These are phyloP conservation scores for Chrysanthemum lavandulifolium DNA, from an alignment of 129 eudicot species.

Conservation along the genomic window DNA sequence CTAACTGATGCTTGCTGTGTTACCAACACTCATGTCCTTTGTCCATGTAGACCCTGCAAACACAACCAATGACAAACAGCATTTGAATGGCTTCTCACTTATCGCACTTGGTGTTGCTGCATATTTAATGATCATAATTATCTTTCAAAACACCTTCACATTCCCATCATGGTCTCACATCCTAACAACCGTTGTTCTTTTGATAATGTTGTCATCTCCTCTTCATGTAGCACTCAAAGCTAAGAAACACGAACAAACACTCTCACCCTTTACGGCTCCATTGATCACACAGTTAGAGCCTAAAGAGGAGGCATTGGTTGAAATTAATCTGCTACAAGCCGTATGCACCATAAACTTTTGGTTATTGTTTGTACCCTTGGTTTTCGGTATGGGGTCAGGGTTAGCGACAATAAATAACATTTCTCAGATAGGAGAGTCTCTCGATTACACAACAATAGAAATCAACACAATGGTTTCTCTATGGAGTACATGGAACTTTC, in stretches of 20 bases:
- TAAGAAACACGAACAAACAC: constrained; percentile 24
- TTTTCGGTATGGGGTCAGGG: constrained; percentile 94
- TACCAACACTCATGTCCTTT: constrained; percentile 51
- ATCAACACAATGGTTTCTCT: constrained; percentile 69
- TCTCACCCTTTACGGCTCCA: constrained; percentile 21
- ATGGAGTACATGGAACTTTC: constrained; percentile 96
- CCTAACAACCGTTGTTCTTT: constrained; percentile 36
- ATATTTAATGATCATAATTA: constrained; percentile 58
- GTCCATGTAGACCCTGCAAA: constrained; percentile 41
- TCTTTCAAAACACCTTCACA: constrained; percentile 49
- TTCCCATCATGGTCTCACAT: constrained; percentile 52
- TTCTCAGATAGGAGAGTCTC: constrained; percentile 76
- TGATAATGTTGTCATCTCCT: constrained; percentile 57
- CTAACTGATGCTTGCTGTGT: constrained; percentile 66
- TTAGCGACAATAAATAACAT: constrained; percentile 80
- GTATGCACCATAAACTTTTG: constrained; percentile 63
- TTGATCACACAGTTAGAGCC: constrained; percentile 30
- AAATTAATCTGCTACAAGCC: constrained; percentile 60
- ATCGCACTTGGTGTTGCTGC: constrained; percentile 55
- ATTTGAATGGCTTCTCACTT: constrained; percentile 54
- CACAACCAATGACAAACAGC: constrained; percentile 45
- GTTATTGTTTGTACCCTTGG: constrained; percentile 69
- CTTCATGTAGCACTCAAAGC: constrained; percentile 49
- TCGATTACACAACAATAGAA: constrained; percentile 47
- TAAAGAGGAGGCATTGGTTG: constrained; percentile 24